Percentiles rank a stretch among this genome's conserved stretches.
These are phyloP conservation scores for Crepidotus variabilis DNA, from an alignment of 768 basidiomycete genomes.

Conservation along the genomic window DNA sequence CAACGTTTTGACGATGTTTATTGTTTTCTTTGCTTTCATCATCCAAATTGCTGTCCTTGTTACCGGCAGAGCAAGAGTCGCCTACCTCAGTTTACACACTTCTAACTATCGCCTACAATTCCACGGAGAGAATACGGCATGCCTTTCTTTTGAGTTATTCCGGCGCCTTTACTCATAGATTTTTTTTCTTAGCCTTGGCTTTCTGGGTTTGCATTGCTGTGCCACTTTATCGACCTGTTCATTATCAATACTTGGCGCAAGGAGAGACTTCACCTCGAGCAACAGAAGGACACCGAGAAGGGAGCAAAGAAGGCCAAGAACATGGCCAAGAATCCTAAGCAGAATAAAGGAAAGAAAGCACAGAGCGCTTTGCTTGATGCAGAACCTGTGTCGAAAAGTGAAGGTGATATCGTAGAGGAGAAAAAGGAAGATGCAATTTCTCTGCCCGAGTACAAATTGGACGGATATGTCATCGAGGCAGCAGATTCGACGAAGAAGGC, in stretches of 20 bases:
- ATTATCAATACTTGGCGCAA: constrained; percentile 9
- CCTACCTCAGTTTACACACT: not conserved
- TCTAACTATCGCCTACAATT: constrained; percentile 5
- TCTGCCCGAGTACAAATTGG: not conserved
- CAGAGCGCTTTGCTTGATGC: not conserved
- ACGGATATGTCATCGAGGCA: not conserved
- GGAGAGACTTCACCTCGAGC: not conserved
- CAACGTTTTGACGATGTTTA: constrained; percentile 4
- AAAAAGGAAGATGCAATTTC: not conserved
- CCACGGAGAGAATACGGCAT: constrained; percentile 13
- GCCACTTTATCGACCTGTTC: constrained; percentile 10
- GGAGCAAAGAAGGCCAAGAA: not conserved
- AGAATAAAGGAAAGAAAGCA: not conserved
- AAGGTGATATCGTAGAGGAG: not conserved
- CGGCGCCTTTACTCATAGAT: not conserved
- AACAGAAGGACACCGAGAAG: not conserved
- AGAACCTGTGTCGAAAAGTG: not conserved
- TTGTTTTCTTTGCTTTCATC: constrained; percentile 8
- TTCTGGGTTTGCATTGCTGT: constrained; percentile 5
- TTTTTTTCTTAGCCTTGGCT: constrained; percentile 11
- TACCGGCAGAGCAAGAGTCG: constrained; percentile 8
- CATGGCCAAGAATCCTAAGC: not conserved
- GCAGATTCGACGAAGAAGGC: not conserved
- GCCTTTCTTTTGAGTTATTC: not conserved
- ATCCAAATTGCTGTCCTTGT: constrained; percentile 10